Base-by-base conservation (phyloP, 2,329 filamentous ascomycete genomes). In the Phialocephala sp. region DNA sequence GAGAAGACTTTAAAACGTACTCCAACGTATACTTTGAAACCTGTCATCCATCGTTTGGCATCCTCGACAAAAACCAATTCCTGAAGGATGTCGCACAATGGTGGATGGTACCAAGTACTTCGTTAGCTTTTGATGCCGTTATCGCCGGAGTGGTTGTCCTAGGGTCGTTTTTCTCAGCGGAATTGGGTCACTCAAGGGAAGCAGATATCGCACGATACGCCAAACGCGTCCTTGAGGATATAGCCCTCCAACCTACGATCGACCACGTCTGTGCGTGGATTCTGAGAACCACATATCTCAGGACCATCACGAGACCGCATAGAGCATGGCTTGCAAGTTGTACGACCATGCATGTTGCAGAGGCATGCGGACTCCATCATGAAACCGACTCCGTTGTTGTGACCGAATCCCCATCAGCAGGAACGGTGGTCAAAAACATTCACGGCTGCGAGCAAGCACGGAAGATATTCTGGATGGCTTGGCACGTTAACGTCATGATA, bases 151-250 rank as follows among this genome's bases (percentile, higher is more conserved):
- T 79, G 1, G 62, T 75, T 27, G 76, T 72, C 1, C 63, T 78
- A 8, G 75, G 75, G 6, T 77, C 74, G 22, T 67, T 78, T 14
- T 79, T 79, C 56, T 74, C 71, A 0, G 57, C 74, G 2, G 64
- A 63, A 18, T 60, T 71, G 36, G 71, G 70, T 18, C 63, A 63
- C 60, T 50, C 65, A 8, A 60, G 65, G 14, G 77, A 79, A 68
- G 64, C 65, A 39, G 71, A 74, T 58, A 69, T 75, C 24, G 66
- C 69, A 24, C 50, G 50, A 43, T 65, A 69, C 60, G 70, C 62
- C 8, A 70, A 71, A 50, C 56, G 56, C 5, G 66, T 73, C 14
- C 69, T 73, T 6, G 71, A 72, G 37, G 69, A 71, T 59, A 39
- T 68, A 15, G 64, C 56, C 18, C 50, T 66, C 64, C 70, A 62